Evolutionary conservation across 2,329 filamentous ascomycete genomes (phyloP).

Genomic region (Ceratocystis diversiconidia): DNA sequence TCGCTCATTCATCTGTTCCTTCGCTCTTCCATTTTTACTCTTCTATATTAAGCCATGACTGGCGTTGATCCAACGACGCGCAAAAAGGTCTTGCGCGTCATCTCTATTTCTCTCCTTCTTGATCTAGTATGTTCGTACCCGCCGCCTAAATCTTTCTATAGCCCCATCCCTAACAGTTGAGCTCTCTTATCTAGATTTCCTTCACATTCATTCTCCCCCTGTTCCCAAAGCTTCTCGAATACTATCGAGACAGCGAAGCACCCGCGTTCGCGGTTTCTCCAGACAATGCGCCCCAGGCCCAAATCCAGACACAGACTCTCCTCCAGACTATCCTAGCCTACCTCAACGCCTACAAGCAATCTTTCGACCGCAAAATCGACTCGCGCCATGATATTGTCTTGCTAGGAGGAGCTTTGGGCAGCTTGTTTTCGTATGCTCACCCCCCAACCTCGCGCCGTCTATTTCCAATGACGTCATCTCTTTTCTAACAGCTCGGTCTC

Average conservation of each 20-base stretch:
- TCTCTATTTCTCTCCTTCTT: constrained; percentile 77
- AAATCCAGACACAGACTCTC: constrained; percentile 36
- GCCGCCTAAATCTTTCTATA: background rate
- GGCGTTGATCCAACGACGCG: constrained; percentile 41
- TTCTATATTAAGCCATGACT: constrained; percentile 26
- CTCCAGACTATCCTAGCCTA: constrained; percentile 67
- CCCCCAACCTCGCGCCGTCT: too few relatives aligned
- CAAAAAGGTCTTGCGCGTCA: constrained; percentile 71
- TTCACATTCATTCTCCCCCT: constrained; percentile 97
- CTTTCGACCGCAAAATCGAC: constrained; percentile 84
- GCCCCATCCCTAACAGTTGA: constrained; percentile 8
- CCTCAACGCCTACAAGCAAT: constrained; percentile 87
- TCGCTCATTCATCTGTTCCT: too few relatives aligned
- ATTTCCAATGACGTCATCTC: background rate
- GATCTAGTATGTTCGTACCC: constrained; percentile 53
- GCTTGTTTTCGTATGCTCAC: constrained; percentile 55
- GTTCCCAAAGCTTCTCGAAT: constrained; percentile 87
- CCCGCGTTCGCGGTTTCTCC: constrained; percentile 28
- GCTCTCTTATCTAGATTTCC: constrained; percentile 51
- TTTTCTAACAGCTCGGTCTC: background rate
- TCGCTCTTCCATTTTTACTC: too few relatives aligned
- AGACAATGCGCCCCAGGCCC: constrained; percentile 28
- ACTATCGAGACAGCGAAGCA: constrained; percentile 78
- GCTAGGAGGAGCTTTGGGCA: constrained; percentile 82
- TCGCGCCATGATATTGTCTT: constrained; percentile 95